Percentiles rank a stretch among this genome's conserved stretches.
Evolutionary conservation across 768 basidiomycete genomes (phyloP).

Genomic region (Calocybe cyanea): DNA sequence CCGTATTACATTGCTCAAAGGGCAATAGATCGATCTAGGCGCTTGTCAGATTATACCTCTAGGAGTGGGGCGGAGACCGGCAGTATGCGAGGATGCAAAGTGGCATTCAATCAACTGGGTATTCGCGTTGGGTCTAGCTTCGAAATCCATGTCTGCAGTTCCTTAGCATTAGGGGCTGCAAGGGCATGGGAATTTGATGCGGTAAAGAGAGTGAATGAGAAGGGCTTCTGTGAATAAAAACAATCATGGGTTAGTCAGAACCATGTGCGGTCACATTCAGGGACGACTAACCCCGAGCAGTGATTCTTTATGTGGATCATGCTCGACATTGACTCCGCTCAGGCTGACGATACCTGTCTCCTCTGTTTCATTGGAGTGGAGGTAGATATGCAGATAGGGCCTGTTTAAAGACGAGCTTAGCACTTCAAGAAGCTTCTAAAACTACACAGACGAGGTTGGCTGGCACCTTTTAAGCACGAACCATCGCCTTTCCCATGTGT

Average conservation of each 20-base stretch:
- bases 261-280: neutral
- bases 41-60: conserved; percentile 6
- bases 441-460: neutral
- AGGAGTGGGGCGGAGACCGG: no score
- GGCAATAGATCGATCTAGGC: neutral
- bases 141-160: conserved; percentile 79
- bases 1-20: no score
- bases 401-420: conserved; percentile 33
- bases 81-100: no score
- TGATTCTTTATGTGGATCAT: conserved; percentile 82
- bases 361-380: conserved; percentile 79
- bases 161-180: conserved; percentile 76
- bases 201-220: conserved; percentile 89
- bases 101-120: conserved; percentile 27
- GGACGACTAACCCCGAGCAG: conserved; percentile 70
- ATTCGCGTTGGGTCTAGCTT: conserved; percentile 82
- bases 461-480: conserved; percentile 83
- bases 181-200: conserved; percentile 89
- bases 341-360: conserved; percentile 83
- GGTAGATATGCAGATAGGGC: conserved; percentile 87
- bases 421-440: neutral
- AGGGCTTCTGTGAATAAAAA: conserved; percentile 56
- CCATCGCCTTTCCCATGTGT: conserved; percentile 81
- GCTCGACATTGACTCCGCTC: conserved; percentile 78
- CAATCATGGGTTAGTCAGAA: neutral